Percentiles rank a stretch among this genome's conserved stretches.
Conservation (phyloP, 139 green algal genomes). For the Desmodesmus armatus region DNA sequence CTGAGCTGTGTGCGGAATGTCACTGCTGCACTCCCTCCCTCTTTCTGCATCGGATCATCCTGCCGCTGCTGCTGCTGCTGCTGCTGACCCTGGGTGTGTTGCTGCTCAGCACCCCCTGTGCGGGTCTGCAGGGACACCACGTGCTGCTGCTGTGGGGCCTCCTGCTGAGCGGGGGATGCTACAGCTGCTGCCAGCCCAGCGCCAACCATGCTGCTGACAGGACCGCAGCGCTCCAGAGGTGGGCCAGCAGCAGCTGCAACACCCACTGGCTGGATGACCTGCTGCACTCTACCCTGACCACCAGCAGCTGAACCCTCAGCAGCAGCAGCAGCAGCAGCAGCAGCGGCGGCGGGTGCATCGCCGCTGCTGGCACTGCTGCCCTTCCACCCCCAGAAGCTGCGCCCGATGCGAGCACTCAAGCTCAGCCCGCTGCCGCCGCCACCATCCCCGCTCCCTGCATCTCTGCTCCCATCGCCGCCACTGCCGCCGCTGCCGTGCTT, state of each 20-base stretch:
- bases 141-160: background rate
- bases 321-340: background rate
- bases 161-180: background rate
- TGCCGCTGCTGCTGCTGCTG: conserved; percentile 5
- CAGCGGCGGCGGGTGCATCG: background rate
- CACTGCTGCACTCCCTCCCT: background rate
- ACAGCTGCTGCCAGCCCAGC: conserved; percentile 13
- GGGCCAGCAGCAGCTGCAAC: background rate
- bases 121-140: too few species aligned
- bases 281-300: background rate
- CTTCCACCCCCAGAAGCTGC: background rate
- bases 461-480: background rate
- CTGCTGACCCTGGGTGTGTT: background rate
- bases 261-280: background rate
- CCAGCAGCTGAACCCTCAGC: background rate
- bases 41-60: background rate
- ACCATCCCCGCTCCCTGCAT: background rate
- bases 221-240: too few species aligned
- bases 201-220: background rate
- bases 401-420: background rate
- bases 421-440: conserved; percentile 5
- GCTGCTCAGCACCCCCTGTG: too few species aligned
- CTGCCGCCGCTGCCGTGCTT: conserved; percentile 1
- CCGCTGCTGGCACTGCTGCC: background rate
- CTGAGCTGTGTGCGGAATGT: background rate